These are phyloP conservation scores for Trichoderma virens DNA, from an alignment of 495 filamentous ascomycete species.

Conservation along the genomic window DNA sequence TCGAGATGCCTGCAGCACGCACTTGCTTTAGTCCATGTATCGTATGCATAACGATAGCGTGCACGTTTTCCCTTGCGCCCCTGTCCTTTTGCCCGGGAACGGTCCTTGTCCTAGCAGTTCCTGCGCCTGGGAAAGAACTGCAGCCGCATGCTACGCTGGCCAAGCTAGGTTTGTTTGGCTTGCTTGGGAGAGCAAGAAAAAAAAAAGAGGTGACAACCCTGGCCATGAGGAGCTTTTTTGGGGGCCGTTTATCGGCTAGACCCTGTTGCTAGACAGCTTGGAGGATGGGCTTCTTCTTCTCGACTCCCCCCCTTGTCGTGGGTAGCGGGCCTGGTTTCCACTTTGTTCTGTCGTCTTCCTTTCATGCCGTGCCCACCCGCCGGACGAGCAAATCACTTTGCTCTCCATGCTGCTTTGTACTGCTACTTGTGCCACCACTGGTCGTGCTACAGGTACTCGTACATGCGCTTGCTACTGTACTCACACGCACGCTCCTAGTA, in stretches of 20 bases:
- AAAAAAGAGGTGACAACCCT: no score
- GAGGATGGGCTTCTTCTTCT: neutral
- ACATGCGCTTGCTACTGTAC: neutral
- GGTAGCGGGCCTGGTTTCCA: neutral
- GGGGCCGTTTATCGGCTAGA: neutral
- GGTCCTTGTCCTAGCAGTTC: neutral
- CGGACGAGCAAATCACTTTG: no score
- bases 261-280: no score
- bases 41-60: conserved; percentile 8
- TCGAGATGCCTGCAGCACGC: conserved; percentile 9
- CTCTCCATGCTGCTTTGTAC: no score
- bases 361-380: neutral
- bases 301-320: neutral
- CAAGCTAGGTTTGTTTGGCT: no score
- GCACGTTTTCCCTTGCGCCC: conserved; percentile 1
- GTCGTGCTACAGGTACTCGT: no score
- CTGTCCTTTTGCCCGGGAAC: neutral
- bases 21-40: conserved; percentile 7
- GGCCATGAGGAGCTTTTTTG: no score
- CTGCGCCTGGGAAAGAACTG: neutral
- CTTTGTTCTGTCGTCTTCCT: neutral
- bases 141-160: conserved; percentile 1
- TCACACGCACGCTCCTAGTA: neutral
- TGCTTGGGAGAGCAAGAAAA: no score
- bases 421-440: neutral